Conservation (phyloP, 345 rosid species). For the Salix arbutifolia region DNA sequence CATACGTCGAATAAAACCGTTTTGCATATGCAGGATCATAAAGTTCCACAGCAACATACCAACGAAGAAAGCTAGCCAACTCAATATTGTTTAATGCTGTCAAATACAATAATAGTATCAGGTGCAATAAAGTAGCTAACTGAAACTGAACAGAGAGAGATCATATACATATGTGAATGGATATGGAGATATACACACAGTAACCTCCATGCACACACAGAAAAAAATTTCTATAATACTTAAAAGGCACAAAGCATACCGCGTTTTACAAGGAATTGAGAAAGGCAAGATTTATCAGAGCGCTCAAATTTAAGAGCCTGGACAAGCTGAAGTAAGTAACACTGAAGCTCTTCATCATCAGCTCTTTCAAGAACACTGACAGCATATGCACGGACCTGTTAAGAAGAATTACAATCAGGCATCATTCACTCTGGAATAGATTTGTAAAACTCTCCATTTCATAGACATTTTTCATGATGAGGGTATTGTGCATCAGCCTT, state of each 20-base stretch:
- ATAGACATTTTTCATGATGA: not conserved
- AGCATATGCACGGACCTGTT: slow-evolving; percentile 97
- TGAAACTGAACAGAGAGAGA: not conserved
- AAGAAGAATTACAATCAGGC: slow-evolving; percentile 16
- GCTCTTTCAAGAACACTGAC: slow-evolving; percentile 97
- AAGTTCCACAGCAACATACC: slow-evolving; percentile 95
- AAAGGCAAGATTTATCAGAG: slow-evolving; percentile 88
- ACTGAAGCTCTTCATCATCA: slow-evolving; percentile 96
- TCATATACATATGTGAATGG: too few species aligned
- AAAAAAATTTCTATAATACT: not conserved
- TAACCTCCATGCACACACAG: not conserved
- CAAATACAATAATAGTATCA: slow-evolving; percentile 16
- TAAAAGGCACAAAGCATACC: slow-evolving; percentile 41
- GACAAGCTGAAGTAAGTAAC: slow-evolving; percentile 96
- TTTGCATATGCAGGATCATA: slow-evolving; percentile 78
- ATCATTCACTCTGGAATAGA: slow-evolving; percentile 6
- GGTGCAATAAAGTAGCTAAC: not conserved
- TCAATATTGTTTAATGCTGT: slow-evolving; percentile 80
- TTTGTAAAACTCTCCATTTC: not conserved
- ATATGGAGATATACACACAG: not conserved
- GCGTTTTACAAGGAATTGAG: slow-evolving; percentile 88
- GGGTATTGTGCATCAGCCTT: not conserved
- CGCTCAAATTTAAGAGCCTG: slow-evolving; percentile 99
- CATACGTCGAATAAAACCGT: slow-evolving; percentile 73
- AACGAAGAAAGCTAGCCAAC: slow-evolving; percentile 91